These are phyloP conservation scores for Starmera caribaea DNA, from an alignment of 805 yeast genomes.

Conservation along the genomic window DNA sequence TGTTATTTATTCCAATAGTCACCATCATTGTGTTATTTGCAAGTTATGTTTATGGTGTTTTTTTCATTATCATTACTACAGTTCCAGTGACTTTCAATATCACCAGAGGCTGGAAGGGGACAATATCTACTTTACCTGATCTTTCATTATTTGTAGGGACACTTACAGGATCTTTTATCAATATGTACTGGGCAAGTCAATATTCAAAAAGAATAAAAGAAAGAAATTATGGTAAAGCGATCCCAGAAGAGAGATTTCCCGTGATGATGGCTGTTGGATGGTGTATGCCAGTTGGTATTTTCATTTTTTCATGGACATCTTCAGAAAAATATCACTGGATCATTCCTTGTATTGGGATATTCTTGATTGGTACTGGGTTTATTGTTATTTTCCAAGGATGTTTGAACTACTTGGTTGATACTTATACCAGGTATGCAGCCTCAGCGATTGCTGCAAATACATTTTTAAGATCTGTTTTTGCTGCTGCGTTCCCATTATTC, in stretches of 20 bases:
- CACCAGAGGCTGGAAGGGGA: conserved; percentile 22
- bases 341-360: conserved; percentile 51
- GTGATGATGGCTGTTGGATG: conserved; percentile 39
- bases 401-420: conserved; percentile 51
- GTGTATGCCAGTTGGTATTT: conserved; percentile 43
- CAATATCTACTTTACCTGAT: conserved; percentile 24
- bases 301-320: conserved; percentile 58
- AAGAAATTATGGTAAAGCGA: conserved; percentile 32
- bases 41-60: conserved; percentile 38
- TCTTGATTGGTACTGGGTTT: conserved; percentile 42
- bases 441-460: conserved; percentile 60
- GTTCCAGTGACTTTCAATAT: conserved; percentile 27
- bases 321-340: conserved; percentile 35
- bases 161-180: conserved; percentile 20
- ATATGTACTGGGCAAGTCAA: conserved; percentile 20
- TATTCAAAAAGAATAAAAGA: conserved; percentile 29
- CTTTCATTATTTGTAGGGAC: conserved; percentile 30
- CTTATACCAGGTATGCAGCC: conserved; percentile 49
- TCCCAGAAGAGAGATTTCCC: conserved; percentile 52
- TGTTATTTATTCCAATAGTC: conserved; percentile 22
- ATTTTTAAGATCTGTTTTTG: conserved; percentile 47
- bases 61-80: conserved; percentile 35
- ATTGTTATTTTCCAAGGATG: conserved; percentile 50
- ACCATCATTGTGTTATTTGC: conserved; percentile 34
- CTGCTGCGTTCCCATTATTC: conserved; percentile 53